A percentile compares a stretch with the other conserved stretches of the same genome.
phyloP scores from a whole-genome alignment of 177 flowering plant genomes.

The Vitis hybrid region DNA sequence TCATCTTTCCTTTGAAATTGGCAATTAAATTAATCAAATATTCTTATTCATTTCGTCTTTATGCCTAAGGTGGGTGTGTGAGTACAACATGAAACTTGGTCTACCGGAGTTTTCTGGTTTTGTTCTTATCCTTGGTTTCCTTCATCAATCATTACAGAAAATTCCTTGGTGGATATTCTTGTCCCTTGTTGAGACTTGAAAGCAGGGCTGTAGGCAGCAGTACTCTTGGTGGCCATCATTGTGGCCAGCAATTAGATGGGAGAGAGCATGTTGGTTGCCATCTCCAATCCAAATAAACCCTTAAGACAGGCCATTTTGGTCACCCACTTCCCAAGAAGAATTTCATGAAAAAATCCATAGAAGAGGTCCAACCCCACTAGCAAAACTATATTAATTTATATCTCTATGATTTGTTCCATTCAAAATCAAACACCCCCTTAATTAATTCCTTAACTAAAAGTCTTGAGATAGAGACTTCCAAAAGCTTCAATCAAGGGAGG shows the following conservation, averaged over 20 bases:
- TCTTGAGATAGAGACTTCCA: constrained; percentile 10
- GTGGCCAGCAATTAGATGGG: not conserved
- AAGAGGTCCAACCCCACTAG: constrained; percentile 1
- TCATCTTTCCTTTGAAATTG: too few species aligned
- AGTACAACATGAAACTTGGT: not conserved
- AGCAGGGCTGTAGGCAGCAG: not conserved
- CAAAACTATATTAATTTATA: not conserved
- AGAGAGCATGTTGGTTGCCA: not conserved
- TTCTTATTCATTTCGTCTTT: not conserved
- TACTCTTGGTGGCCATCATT: constrained; percentile 19
- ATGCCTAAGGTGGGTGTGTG: not conserved
- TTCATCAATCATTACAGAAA: constrained; percentile 36
- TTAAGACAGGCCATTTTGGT: not conserved
- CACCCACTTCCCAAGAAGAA: constrained; percentile 5
- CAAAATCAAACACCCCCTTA: not conserved
- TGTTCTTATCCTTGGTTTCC: constrained; percentile 7
- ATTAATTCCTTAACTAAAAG: not conserved
- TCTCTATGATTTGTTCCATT: too few species aligned
- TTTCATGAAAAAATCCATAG: not conserved
- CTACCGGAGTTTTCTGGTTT: not conserved
- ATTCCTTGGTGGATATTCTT: constrained; percentile 25
- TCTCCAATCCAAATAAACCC: constrained; percentile 16
- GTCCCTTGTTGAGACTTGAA: constrained; percentile 17
- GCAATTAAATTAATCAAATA: too few species aligned
- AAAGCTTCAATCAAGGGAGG: constrained; percentile 11